Evolutionary conservation across 257 asterid species (phyloP), one percentile per base, ranked within the genome.

Genomic region (Plantago ovata): DNA sequence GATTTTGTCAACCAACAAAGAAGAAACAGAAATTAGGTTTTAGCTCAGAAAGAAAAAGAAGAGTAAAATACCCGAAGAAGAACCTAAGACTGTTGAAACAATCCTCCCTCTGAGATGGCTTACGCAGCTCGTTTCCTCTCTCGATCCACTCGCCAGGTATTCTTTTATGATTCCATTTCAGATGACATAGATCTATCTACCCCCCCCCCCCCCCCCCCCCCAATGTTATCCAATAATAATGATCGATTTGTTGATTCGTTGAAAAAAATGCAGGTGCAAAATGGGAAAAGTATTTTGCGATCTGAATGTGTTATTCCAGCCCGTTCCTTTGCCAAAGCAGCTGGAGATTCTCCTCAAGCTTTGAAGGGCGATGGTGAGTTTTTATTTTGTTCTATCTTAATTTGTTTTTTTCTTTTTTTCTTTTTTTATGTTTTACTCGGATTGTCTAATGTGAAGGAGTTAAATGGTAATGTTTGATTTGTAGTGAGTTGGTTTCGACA

Each of bases 351-450:
- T 64, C 84, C 90, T 40, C 39, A 75, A 1, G 58, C 81, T 56
- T 69, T 82, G 11, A 86, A 86, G 89, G 96, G 95, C 20, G 97
- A 93, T 40, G 96, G 99, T 93, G 64, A 74, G 99, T 56, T 53
- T 23, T 6, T 28, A 40, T 14, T 43, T 28, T 23, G 38, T 11
- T 58, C n/a, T n/a, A n/a, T 45, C 28, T 4, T 24, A 42, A 14
- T 38, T 48, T 38, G 18, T 28, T 21, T 44, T 15, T 58, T 32
- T 36, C 7, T 32, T 36, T 14, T 33, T 48, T 33, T 12, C 5
- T 59, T 43, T 13, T 14, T 7, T 44, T 19, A 14, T n/a, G 6
- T 32, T 28, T 53, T 6, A 53, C 14, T 53, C 32, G n/a, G 18
- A 9, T 13, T 32, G 14, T 24, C n/a, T 13, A 15, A 4, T 18